Percentiles rank a stretch among this genome's conserved stretches.
Conservation (phyloP, 306 rosid genomes). For the Pueraria montana region DNA sequence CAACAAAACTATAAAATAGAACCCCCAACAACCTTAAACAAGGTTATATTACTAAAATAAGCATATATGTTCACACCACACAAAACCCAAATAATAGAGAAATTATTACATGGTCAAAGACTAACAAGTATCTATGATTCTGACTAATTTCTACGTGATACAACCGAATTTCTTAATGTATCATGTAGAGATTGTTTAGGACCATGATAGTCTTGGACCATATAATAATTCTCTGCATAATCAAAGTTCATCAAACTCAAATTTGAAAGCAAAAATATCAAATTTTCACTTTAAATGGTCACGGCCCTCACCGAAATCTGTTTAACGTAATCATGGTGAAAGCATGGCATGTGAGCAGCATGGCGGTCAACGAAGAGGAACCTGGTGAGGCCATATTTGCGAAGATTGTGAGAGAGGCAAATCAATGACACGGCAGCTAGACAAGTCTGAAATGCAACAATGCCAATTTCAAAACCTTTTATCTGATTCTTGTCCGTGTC, state of each 20-base stretch:
- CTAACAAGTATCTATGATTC: too few relatives aligned
- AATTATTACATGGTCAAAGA: too few relatives aligned
- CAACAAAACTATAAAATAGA: background rate
- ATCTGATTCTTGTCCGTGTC: constrained; percentile 16
- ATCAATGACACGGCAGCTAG: background rate
- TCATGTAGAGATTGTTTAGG: too few relatives aligned
- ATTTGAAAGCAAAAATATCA: background rate
- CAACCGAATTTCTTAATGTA: too few relatives aligned
- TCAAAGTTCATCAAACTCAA: background rate
- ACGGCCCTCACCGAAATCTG: background rate
- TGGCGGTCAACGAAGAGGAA: constrained; percentile 8
- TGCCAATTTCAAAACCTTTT: background rate
- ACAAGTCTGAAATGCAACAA: background rate
- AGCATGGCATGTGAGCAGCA: background rate
- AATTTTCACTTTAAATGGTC: background rate
- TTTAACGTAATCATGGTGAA: background rate
- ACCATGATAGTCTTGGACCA: background rate
- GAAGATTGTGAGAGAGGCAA: constrained; percentile 1
- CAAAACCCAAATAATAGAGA: background rate
- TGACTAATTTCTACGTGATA: too few relatives aligned
- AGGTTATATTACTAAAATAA: background rate
- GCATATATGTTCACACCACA: background rate
- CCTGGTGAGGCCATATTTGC: constrained; percentile 6
- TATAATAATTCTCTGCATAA: background rate
- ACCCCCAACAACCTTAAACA: background rate